Evolutionary conservation across 345 rosid genomes (phyloP).

Genomic region (Ceriops zippeliana): DNA sequence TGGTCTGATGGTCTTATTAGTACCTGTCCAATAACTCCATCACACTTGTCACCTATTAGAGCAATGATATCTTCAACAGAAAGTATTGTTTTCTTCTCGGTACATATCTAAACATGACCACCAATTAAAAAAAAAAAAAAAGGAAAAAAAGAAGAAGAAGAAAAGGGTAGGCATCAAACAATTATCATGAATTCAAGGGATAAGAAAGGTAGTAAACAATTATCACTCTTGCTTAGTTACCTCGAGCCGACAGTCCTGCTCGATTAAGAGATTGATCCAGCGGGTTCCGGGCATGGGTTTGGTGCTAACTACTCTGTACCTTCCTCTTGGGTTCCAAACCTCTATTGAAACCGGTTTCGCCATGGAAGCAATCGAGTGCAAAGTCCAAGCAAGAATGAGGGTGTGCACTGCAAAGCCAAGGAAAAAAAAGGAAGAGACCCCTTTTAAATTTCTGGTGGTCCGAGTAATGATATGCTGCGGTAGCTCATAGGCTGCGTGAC

Average conservation of each 20-base stretch:
- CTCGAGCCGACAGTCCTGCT: conserved; percentile 92
- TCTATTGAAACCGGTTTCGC: conserved; percentile 89
- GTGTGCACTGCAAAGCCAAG: background rate
- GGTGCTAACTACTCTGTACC: conserved; percentile 88
- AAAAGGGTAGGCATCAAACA: background rate
- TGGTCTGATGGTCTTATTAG: background rate
- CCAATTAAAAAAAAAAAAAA: background rate
- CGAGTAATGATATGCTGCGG: background rate
- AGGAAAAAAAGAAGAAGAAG: too few relatives aligned
- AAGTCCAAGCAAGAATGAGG: background rate
- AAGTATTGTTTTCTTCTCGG: conserved; percentile 84
- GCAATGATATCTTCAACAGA: conserved; percentile 89
- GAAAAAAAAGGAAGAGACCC: background rate
- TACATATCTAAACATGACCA: conserved; percentile 57
- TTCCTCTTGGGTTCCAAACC: conserved; percentile 91
- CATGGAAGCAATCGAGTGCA: conserved; percentile 36
- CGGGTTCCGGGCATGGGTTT: conserved; percentile 98
- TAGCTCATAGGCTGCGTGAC: background rate
- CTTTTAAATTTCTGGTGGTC: conserved; percentile 20
- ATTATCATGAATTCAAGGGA: background rate
- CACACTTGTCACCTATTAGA: conserved; percentile 82
- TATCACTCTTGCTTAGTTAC: conserved; percentile 25
- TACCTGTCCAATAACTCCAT: conserved; percentile 97
- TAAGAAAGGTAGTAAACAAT: background rate
- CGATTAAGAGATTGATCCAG: conserved; percentile 89